phyloP scores from a whole-genome alignment of 345 rosid genomes.

The Populus nigra region DNA sequence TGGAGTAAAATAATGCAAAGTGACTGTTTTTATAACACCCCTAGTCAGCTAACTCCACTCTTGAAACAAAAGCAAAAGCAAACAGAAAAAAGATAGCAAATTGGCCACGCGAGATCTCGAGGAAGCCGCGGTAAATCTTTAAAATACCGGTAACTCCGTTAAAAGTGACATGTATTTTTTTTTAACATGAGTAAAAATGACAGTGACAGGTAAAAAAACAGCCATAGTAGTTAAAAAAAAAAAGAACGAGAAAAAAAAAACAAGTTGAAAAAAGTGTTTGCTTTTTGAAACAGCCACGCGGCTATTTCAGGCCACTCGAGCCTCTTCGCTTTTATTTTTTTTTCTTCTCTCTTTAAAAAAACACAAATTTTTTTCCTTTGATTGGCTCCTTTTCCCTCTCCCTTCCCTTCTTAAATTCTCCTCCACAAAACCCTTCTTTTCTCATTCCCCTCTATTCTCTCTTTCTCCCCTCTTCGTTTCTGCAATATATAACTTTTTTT shows the following conservation, averaged over 20 bases:
- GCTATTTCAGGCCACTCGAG: conserved; percentile 24
- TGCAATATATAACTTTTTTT: background rate
- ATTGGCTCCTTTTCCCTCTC: background rate
- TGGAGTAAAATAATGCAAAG: no score
- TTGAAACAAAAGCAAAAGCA: background rate
- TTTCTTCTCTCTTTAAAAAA: background rate
- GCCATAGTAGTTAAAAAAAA: no score
- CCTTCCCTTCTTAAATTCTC: background rate
- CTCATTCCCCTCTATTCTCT: background rate
- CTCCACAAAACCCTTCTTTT: conserved; percentile 7
- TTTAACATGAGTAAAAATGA: no score
- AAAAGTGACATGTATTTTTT: background rate
- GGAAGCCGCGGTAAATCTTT: background rate
- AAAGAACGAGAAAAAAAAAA: no score
- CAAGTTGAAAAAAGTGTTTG: background rate
- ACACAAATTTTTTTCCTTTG: background rate
- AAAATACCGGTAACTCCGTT: conserved; percentile 21
- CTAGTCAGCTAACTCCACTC: no score
- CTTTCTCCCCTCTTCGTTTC: background rate
- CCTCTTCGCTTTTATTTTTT: background rate
- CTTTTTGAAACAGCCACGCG: conserved; percentile 13
- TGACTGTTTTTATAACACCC: no score
- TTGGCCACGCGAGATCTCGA: background rate
- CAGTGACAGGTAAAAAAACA: background rate
- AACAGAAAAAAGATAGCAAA: background rate